A percentile compares a stretch with the other conserved stretches of the same genome.
These are phyloP conservation scores for Didymella lethalis DNA, from an alignment of 2,329 filamentous ascomycete species.

Conservation along the genomic window DNA sequence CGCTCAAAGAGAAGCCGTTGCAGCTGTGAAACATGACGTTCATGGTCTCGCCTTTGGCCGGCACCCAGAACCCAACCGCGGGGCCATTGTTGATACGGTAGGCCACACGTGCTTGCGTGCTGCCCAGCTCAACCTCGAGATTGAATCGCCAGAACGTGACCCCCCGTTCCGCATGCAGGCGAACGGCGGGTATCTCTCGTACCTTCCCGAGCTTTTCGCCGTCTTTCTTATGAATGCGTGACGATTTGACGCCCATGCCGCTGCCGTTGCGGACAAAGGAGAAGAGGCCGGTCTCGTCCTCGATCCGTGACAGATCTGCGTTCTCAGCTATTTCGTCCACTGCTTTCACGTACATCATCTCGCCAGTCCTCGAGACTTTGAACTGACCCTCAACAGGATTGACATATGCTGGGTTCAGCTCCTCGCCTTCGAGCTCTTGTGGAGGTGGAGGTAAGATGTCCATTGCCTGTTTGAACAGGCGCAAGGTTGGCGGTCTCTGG, in stretches of 20 bases:
- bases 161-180: conserved; percentile 84
- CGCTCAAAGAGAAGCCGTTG: conserved; percentile 89
- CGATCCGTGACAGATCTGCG: conserved; percentile 78
- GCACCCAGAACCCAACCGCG: conserved; percentile 92
- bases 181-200: conserved; percentile 81
- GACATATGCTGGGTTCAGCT: conserved; percentile 79
- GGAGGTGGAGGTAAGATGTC: conserved; percentile 82
- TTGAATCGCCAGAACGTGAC: conserved; percentile 98
- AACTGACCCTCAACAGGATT: conserved; percentile 88
- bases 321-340: conserved; percentile 84
- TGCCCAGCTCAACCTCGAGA: conserved; percentile 84
- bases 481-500: conserved; percentile 75
- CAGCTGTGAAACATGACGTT: conserved; percentile 99
- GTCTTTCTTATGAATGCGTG: conserved; percentile 65
- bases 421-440: conserved; percentile 67
- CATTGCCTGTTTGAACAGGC: conserved; percentile 87
- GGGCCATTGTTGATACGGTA: conserved; percentile 96
- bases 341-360: conserved; percentile 86
- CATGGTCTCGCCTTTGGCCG: conserved; percentile 83
- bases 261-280: conserved; percentile 66
- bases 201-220: conserved; percentile 84
- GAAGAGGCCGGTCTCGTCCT: conserved; percentile 84
- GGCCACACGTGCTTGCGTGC: conserved; percentile 82
- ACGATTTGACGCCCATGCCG: conserved; percentile 44
- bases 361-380: conserved; percentile 83